Conservation (phyloP, 306 rosid genomes). For the Citrullus amarus region DNA sequence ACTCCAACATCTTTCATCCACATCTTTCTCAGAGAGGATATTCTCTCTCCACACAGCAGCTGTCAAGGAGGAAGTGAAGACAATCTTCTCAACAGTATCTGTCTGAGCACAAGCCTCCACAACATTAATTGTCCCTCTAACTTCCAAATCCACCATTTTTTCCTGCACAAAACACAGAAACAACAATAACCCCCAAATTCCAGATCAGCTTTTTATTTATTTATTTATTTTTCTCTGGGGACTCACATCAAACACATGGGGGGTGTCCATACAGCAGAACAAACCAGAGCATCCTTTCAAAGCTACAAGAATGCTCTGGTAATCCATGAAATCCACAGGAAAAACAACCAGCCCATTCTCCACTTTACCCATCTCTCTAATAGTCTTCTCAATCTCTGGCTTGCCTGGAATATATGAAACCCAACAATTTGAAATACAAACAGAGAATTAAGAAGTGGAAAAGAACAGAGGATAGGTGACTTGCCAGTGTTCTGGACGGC, state of each 20-base stretch:
- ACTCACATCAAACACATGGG: slow-evolving; percentile 27
- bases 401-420: slow-evolving; percentile 18
- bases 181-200: not conserved
- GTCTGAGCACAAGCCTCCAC: slow-evolving; percentile 42
- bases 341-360: slow-evolving; percentile 24
- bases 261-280: slow-evolving; percentile 33
- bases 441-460: not conserved
- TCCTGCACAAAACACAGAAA: slow-evolving; percentile 17
- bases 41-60: slow-evolving; percentile 37
- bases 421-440: not conserved
- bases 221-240: not conserved
- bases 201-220: not conserved
- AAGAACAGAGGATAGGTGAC: not conserved
- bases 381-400: slow-evolving; percentile 20
- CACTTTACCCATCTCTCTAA: slow-evolving; percentile 21
- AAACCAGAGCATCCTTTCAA: slow-evolving; percentile 25
- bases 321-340: slow-evolving; percentile 25
- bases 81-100: slow-evolving; percentile 21
- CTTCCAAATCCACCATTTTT: slow-evolving; percentile 32
- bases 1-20: slow-evolving; percentile 43
- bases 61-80: slow-evolving; percentile 33
- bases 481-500: slow-evolving; percentile 22
- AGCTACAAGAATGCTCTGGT: slow-evolving; percentile 28
- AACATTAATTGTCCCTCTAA: slow-evolving; percentile 38
- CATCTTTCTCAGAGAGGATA: slow-evolving; percentile 18